phyloP scores from a whole-genome alignment of 2,329 filamentous ascomycete genomes.

The Fusarium sp. region DNA sequence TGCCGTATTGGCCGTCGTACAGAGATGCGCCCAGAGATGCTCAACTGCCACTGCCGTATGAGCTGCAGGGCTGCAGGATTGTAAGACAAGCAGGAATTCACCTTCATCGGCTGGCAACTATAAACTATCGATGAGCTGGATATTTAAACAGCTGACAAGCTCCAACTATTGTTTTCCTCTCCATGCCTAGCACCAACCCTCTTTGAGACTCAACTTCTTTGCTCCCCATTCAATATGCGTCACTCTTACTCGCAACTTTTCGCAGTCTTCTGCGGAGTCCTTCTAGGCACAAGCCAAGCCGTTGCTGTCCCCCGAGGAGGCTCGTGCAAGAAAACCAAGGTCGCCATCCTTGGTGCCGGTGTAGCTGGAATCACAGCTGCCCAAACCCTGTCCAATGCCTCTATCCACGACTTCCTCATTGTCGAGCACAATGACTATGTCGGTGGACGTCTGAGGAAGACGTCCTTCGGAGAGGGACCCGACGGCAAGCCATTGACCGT shows the following conservation, averaged over 20 bases:
- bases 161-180: not conserved
- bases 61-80: not conserved
- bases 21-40: not conserved
- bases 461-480: slow-evolving; percentile 63
- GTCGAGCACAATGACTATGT: slow-evolving; percentile 72
- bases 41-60: not conserved
- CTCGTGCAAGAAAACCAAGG: slow-evolving; percentile 46
- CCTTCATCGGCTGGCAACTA: not conserved
- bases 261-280: slow-evolving; percentile 11
- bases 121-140: not conserved
- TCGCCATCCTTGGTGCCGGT: slow-evolving; percentile 64
- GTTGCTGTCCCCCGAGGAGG: slow-evolving; percentile 17
- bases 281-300: slow-evolving; percentile 16
- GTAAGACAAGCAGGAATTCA: not conserved
- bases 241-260: slow-evolving; percentile 9
- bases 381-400: slow-evolving; percentile 71
- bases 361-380: slow-evolving; percentile 74
- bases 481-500: slow-evolving; percentile 67
- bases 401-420: slow-evolving; percentile 73
- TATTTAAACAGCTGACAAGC: not conserved
- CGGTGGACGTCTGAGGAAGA: slow-evolving; percentile 71
- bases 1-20: not conserved
- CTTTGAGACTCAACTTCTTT: not conserved
- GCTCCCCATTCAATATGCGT: slow-evolving; percentile 1
- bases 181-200: not conserved